Conservation (phyloP, 208 protist genomes). For the Trichomonas tenax region DNA sequence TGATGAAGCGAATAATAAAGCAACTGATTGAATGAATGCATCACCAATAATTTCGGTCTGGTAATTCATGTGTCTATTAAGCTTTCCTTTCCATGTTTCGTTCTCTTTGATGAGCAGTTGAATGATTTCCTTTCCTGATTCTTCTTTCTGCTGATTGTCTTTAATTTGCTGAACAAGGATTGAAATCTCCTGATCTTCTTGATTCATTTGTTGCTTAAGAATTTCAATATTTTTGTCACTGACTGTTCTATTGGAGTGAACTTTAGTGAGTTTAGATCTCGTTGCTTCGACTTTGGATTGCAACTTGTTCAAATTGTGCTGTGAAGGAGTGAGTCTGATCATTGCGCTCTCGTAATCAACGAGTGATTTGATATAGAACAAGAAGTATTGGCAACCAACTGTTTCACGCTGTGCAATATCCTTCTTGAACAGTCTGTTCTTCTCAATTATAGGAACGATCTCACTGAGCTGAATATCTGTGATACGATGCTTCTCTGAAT, state of each 20-base stretch:
- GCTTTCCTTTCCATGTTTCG: background rate
- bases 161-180: background rate
- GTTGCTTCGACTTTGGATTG: background rate
- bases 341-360: background rate
- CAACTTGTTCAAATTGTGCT: background rate
- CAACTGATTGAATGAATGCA: background rate
- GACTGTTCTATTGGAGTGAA: background rate
- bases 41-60: background rate
- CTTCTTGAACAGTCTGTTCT: background rate
- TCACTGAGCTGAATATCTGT: background rate
- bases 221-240: background rate
- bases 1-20: background rate
- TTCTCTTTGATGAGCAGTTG: background rate
- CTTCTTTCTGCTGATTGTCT: background rate
- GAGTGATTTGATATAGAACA: background rate
- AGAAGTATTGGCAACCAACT: background rate
- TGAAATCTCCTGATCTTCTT: background rate
- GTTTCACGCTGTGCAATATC: background rate
- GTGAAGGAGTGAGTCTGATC: background rate
- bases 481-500: conserved; percentile 59
- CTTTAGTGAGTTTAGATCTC: background rate
- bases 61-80: background rate
- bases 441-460: background rate
- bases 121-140: background rate
- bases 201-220: background rate